Base-by-base conservation (phyloP, 768 basidiomycete genomes). In the Calvatia gigantea region DNA sequence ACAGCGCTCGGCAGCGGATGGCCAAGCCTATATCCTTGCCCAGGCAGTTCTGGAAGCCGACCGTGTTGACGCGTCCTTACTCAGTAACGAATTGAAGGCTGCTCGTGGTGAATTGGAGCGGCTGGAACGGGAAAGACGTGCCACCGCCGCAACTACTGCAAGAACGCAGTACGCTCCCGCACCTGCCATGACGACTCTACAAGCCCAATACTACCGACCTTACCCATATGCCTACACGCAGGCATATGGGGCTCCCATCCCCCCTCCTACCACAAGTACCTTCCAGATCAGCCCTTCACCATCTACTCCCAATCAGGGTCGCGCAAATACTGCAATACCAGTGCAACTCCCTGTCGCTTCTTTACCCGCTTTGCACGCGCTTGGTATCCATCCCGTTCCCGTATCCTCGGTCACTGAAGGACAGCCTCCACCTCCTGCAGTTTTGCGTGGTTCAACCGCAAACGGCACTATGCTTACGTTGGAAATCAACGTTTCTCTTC, bases 371-470 rank as follows among this genome's bases (percentile, higher is more conserved):
- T 73, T 92, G 8, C 81, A 86, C 51, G 79, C 83, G 0, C 73
- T 91, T 31, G 89, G 89, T 8, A 91, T 92, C 59, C 73, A 84
- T 6, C 89, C 90, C 11, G 76, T 91, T 27, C 80, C 87, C 2
- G 77, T 77, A 14, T 66, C 77, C 11, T 77, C 84, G 14, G 63
- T 86, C 21, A 75, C 79, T 7, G 71, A 80, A 41, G 81, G 77
- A 21, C 82, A 85, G 59, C 75, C 82, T 15, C 86, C 83, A 61
- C 86, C 89, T 0, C 78, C 86, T n/a, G 89, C 87, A n/a, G 80
- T 92, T 14, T 73, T 91, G 47, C 80, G 85, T 35, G 85, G 87
- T 27, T 85, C 86, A 1, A 83, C 84, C 2, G 79, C 83, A 6
- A 84, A 89, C 62, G 89, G 89, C 11, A 78, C 81, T 17, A 83